phyloP scores from a whole-genome alignment of 2,329 filamentous ascomycete species.

The Nothophoma quercina region DNA sequence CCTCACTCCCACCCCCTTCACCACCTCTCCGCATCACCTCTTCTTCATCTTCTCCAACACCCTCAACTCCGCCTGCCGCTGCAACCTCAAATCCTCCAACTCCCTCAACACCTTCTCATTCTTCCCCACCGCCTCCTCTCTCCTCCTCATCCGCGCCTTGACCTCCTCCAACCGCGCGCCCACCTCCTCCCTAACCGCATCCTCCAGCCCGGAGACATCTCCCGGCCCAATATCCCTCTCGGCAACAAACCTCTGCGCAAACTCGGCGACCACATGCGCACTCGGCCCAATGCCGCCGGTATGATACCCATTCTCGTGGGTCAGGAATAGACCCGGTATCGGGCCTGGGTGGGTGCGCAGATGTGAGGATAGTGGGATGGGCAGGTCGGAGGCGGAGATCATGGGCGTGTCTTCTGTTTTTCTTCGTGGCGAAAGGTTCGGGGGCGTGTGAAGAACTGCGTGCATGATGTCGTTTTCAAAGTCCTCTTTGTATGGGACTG shows the following conservation, averaged over 20 bases:
- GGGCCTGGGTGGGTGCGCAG: constrained; percentile 53
- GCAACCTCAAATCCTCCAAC: constrained; percentile 52
- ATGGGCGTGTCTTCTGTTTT: constrained; percentile 27
- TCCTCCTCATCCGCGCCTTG: constrained; percentile 49
- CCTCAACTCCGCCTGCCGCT: constrained; percentile 55
- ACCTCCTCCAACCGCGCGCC: constrained; percentile 46
- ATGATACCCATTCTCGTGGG: constrained; percentile 56
- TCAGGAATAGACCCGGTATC: constrained; percentile 55
- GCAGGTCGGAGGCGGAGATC: constrained; percentile 47
- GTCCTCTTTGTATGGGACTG: constrained; percentile 53
- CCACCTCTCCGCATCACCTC: constrained; percentile 33
- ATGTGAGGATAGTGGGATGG: constrained; percentile 53
- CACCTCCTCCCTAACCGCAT: constrained; percentile 44
- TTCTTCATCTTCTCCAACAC: constrained; percentile 52
- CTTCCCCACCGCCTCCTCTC: constrained; percentile 50
- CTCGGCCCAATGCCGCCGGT: constrained; percentile 57
- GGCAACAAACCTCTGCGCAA: constrained; percentile 51
- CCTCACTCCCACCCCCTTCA: background rate
- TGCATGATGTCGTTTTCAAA: constrained; percentile 56
- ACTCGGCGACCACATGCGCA: constrained; percentile 43
- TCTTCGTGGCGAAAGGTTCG: constrained; percentile 35
- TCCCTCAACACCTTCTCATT: constrained; percentile 55
- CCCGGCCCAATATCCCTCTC: constrained; percentile 42
- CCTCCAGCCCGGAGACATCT: constrained; percentile 46
- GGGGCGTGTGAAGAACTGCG: constrained; percentile 47